Percentiles rank a stretch among this genome's conserved stretches.
Evolutionary conservation across 495 filamentous ascomycete species (phyloP).

Genomic region (Massariosphaeria phaeospora): DNA sequence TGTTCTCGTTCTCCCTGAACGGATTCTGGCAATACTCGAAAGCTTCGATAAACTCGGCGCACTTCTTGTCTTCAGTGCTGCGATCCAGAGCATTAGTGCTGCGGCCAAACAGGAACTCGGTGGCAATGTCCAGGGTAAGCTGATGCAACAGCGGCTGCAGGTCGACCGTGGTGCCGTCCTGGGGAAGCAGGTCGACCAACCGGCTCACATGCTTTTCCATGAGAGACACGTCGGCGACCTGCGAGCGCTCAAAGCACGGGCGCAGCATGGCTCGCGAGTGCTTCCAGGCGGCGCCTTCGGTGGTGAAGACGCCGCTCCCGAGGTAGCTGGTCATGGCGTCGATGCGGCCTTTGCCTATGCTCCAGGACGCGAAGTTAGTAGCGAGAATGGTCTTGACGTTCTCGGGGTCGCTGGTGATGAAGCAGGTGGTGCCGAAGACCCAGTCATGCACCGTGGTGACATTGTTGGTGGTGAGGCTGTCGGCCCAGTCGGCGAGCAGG

Average conservation of each 20-base stretch:
- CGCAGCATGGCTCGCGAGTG: constrained; percentile 54
- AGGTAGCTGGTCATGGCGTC: not conserved
- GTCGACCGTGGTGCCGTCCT: constrained; percentile 52
- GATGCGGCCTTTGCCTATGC: constrained; percentile 49
- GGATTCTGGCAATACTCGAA: constrained; percentile 29
- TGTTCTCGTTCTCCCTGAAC: constrained; percentile 21
- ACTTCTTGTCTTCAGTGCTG: constrained; percentile 16
- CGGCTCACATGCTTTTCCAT: constrained; percentile 58
- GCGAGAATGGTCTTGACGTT: constrained; percentile 60
- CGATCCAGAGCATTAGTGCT: constrained; percentile 42
- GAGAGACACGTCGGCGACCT: constrained; percentile 51
- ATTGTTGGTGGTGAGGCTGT: not conserved
- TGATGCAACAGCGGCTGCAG: constrained; percentile 60
- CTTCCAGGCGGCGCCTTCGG: constrained; percentile 26
- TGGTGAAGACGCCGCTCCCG: constrained; percentile 24
- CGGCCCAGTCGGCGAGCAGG: not conserved
- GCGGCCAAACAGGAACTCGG: constrained; percentile 68
- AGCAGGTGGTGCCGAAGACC: constrained; percentile 8
- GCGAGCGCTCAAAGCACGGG: constrained; percentile 57
- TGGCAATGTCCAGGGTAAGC: constrained; percentile 62
- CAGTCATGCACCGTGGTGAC: not conserved
- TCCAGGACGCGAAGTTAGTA: constrained; percentile 55
- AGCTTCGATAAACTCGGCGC: constrained; percentile 28
- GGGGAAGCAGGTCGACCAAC: constrained; percentile 46
- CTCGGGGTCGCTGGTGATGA: constrained; percentile 55